Evolutionary conservation across 176 grass and related monocot genomes (phyloP).

Genomic region (Ensete ventricosum): DNA sequence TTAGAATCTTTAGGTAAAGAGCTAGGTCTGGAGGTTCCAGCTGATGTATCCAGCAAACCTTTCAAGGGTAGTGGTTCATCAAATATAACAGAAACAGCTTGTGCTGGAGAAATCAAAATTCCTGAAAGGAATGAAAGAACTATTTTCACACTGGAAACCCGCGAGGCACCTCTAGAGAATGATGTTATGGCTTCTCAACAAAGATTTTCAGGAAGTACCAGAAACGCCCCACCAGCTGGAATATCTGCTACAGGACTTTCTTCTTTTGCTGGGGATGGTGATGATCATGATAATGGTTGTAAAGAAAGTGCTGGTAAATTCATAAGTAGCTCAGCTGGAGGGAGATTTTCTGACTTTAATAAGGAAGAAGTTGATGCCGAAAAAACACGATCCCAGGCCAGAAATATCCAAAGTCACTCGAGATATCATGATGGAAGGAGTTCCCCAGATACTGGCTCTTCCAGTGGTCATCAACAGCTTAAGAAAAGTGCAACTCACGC

Average conservation of each 20-base stretch:
- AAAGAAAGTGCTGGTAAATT: not conserved
- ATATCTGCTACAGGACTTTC: not conserved
- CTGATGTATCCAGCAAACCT: slow-evolving; percentile 38
- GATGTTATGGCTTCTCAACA: slow-evolving; percentile 17
- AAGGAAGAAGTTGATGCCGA: slow-evolving; percentile 15
- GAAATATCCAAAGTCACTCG: slow-evolving; percentile 4
- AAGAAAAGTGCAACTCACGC: slow-evolving; percentile 38
- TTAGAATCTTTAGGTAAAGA: slow-evolving; percentile 94
- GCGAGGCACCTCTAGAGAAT: slow-evolving; percentile 10
- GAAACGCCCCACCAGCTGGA: slow-evolving; percentile 12
- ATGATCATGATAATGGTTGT: not conserved
- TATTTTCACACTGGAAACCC: slow-evolving; percentile 13
- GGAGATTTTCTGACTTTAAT: slow-evolving; percentile 18
- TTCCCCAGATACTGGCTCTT: slow-evolving; percentile 44
- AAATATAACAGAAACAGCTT: slow-evolving; percentile 21
- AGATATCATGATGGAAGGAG: slow-evolving; percentile 18
- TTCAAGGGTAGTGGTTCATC: slow-evolving; percentile 21
- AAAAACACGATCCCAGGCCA: slow-evolving; percentile 14
- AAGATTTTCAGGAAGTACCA: not conserved
- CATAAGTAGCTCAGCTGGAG: not conserved
- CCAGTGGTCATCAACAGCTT: slow-evolving; percentile 26
- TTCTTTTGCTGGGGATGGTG: not conserved
- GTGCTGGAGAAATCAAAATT: slow-evolving; percentile 8
- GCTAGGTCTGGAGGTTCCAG: slow-evolving; percentile 75
- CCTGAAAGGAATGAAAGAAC: slow-evolving; percentile 19